Conservation (phyloP, 1,284 basidiomycete genomes). For the Hortiboletus rubellus region DNA sequence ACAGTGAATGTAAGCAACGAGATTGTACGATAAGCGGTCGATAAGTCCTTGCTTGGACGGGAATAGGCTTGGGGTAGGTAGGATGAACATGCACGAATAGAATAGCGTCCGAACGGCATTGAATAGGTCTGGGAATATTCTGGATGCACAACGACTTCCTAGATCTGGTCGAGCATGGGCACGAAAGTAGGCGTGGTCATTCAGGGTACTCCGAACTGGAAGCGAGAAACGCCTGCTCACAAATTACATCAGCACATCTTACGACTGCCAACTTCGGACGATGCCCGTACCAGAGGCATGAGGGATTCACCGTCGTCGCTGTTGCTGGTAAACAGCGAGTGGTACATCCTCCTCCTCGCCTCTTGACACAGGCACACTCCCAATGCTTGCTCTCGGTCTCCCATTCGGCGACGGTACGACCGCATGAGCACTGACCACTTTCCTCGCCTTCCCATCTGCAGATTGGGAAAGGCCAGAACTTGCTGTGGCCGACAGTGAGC, state of each 20-base stretch:
- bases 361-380: slow-evolving; percentile 27
- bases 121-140: slow-evolving; percentile 28
- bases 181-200: neutral
- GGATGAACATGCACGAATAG: slow-evolving; percentile 27
- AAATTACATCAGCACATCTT: slow-evolving; percentile 10
- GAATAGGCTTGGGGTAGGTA: slow-evolving; percentile 26
- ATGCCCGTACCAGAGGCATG: slow-evolving; percentile 12
- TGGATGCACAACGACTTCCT: slow-evolving; percentile 25
- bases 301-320: slow-evolving; percentile 51
- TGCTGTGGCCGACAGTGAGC: slow-evolving; percentile 68
- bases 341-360: slow-evolving; percentile 76
- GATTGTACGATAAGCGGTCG: slow-evolving; percentile 30
- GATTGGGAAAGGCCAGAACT: slow-evolving; percentile 42
- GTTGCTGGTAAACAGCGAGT: slow-evolving; percentile 73
- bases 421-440: slow-evolving; percentile 66
- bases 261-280: neutral
- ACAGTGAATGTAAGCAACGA: slow-evolving; percentile 28
- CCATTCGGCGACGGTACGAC: slow-evolving; percentile 41
- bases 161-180: slow-evolving; percentile 22
- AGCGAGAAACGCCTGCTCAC: slow-evolving; percentile 11
- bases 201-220: slow-evolving; percentile 11
- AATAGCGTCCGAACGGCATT: slow-evolving; percentile 25
- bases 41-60: slow-evolving; percentile 26
- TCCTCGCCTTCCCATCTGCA: slow-evolving; percentile 59
- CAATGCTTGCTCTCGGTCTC: slow-evolving; percentile 43